Evolutionary conservation across 169 alveolate genomes (phyloP), one percentile per base, ranked within the genome.

Genomic region (Hammondia hammondi): DNA sequence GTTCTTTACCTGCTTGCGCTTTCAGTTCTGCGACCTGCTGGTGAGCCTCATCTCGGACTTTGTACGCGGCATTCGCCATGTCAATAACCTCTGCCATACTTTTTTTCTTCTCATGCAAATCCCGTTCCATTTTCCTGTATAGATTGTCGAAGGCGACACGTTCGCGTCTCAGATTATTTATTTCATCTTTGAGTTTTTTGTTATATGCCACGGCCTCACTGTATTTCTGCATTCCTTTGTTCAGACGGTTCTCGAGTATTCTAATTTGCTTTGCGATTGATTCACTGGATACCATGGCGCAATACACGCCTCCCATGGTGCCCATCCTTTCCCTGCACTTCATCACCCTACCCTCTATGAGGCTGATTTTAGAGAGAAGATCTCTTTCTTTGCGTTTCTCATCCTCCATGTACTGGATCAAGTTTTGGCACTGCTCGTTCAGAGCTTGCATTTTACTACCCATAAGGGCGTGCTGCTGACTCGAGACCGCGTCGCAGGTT

Each of bases 91-190:
- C 95, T 17, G 98, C 98, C 98, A 98, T 98, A 81, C 97, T 97
- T 84, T 96, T 96, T 93, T 98, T 97, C 85, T 97, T 96, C 91
- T 96, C 96, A 85, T n/a, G 48, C 39, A 91, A 52, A 35, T 91
- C 94, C 2, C 82, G 37, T 95, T 98, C 98, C 43, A 98, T 96
- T 94, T 97, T 97, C 94, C 98, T 96, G 92, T 97, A 98, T 10
- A 98, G 95, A 94, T 96, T 97, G 93, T 97, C 98, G 94, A 97
- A 98, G 56, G 98, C 97, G 48, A 97, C 98, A 90, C 98, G 96
- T 94, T 98, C 99, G 93, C 98, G 96, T 84, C 99, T 77, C 29
- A 98, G 94, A 43, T 97, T 95, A 95, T 98, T 98, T 57, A 98
- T 98, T 90, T 96, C 95, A 73, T 97, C 97, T 94, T 98, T 92